These are phyloP conservation scores for Yamadazyma aaseri DNA, from an alignment of 1,139 yeast genomes.

Conservation along the genomic window DNA sequence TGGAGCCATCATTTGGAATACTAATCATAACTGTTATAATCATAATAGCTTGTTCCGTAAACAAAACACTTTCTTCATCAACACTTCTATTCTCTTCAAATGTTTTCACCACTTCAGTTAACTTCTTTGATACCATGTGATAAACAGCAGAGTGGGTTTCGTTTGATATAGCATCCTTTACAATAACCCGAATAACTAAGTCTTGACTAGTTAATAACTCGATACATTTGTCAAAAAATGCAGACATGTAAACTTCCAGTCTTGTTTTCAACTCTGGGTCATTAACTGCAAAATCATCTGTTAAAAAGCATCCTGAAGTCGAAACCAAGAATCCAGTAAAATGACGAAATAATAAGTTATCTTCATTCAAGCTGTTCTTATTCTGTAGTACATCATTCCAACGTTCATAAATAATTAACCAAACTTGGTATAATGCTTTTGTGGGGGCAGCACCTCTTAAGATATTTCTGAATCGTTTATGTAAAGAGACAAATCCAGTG, in stretches of 20 bases:
- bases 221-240: slow-evolving; percentile 52
- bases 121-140: slow-evolving; percentile 33
- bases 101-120: slow-evolving; percentile 24
- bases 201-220: slow-evolving; percentile 49
- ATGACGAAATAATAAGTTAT: slow-evolving; percentile 51
- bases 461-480: slow-evolving; percentile 60
- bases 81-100: slow-evolving; percentile 26
- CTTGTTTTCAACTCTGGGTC: slow-evolving; percentile 26
- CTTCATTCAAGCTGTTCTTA: slow-evolving; percentile 24
- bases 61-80: slow-evolving; percentile 33
- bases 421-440: slow-evolving; percentile 56
- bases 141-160: slow-evolving; percentile 49
- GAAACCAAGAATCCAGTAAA: slow-evolving; percentile 63
- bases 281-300: slow-evolving; percentile 26
- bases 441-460: slow-evolving; percentile 61
- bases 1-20: slow-evolving; percentile 38
- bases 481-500: slow-evolving; percentile 76
- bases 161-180: slow-evolving; percentile 43
- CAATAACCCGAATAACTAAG: slow-evolving; percentile 46
- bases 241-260: slow-evolving; percentile 32
- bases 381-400: slow-evolving; percentile 44
- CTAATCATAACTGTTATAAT: slow-evolving; percentile 39
- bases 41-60: slow-evolving; percentile 39
- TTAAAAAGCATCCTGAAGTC: slow-evolving; percentile 53
- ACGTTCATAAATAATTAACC: slow-evolving; percentile 58